These are phyloP conservation scores for Globisporangium radiosum DNA, from an alignment of 352 stramenopile genomes.

Conservation along the genomic window DNA sequence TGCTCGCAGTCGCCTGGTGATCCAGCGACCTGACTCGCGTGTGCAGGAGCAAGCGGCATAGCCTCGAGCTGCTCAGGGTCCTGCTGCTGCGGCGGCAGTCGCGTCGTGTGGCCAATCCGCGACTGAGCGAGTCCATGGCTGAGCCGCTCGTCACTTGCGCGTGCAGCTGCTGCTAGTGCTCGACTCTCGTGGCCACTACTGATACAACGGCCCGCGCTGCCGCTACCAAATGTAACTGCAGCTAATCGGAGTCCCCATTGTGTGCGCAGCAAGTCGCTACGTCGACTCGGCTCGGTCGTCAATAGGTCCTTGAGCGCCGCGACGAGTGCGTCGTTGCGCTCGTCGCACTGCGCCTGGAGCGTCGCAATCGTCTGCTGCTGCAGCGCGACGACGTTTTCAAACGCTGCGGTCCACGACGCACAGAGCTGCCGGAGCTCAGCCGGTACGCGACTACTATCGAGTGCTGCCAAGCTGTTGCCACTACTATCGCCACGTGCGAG, in stretches of 20 bases:
- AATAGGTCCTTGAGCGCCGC: conserved; percentile 50
- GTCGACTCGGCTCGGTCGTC: conserved; percentile 30
- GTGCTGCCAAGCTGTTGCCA: conserved; percentile 7
- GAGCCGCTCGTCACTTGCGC: not conserved
- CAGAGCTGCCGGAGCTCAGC: conserved; percentile 28
- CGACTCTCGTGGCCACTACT: not conserved
- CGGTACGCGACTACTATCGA: conserved; percentile 13
- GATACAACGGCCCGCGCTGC: not conserved
- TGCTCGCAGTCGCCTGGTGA: too few species aligned
- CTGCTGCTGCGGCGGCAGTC: conserved; percentile 45
- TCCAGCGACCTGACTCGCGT: not conserved
- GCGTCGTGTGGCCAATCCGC: not conserved
- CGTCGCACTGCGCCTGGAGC: conserved; percentile 46
- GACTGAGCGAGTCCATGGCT: not conserved
- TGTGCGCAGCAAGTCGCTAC: conserved; percentile 15
- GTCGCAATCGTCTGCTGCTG: conserved; percentile 74
- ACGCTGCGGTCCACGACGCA: conserved; percentile 64
- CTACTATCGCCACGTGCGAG: conserved; percentile 25
- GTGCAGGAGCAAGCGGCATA: too few species aligned
- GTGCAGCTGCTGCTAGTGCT: too few species aligned
- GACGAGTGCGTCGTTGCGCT: conserved; percentile 31
- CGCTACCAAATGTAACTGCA: not conserved
- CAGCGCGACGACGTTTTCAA: conserved; percentile 58
- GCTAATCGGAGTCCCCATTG: not conserved
- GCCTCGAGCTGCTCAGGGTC: conserved; percentile 30